phyloP scores from a whole-genome alignment of 768 basidiomycete species.

The Postia placenta region DNA sequence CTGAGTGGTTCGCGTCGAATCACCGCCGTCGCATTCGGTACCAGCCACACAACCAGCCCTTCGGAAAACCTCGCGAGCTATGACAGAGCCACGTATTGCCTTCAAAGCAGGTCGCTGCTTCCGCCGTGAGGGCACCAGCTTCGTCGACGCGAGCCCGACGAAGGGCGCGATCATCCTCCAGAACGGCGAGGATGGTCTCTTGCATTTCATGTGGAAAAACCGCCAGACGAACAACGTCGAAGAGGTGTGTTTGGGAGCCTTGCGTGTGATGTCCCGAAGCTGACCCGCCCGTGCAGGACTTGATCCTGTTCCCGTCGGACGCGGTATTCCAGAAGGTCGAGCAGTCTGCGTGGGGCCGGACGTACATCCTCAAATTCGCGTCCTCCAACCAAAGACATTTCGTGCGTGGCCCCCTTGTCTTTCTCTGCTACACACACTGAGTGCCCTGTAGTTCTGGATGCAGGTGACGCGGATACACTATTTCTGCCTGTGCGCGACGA shows the following conservation, averaged over 20 bases:
- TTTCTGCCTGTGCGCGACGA: neutral
- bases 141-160: conserved; percentile 57
- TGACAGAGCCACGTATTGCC: conserved; percentile 28
- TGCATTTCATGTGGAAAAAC: conserved; percentile 81
- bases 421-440: conserved; percentile 7
- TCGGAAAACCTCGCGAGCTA: too few species aligned
- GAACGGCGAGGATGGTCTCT: conserved; percentile 66
- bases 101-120: conserved; percentile 74
- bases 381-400: conserved; percentile 88
- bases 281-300: conserved; percentile 44
- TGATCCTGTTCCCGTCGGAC: conserved; percentile 84
- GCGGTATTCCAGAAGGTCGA: conserved; percentile 73
- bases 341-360: conserved; percentile 59
- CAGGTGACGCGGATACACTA: conserved; percentile 44
- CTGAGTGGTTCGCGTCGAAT: conserved; percentile 6
- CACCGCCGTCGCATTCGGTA: neutral
- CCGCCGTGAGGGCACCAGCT: conserved; percentile 58
- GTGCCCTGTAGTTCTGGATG: conserved; percentile 67
- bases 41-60: neutral
- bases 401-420: too few species aligned
- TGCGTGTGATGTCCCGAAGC: neutral
- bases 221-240: conserved; percentile 51
- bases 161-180: conserved; percentile 72
- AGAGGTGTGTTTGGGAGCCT: conserved; percentile 40
- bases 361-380: conserved; percentile 87